Conservation (phyloP, 2,329 filamentous ascomycete genomes). For the Cladophialophora yegresii region DNA sequence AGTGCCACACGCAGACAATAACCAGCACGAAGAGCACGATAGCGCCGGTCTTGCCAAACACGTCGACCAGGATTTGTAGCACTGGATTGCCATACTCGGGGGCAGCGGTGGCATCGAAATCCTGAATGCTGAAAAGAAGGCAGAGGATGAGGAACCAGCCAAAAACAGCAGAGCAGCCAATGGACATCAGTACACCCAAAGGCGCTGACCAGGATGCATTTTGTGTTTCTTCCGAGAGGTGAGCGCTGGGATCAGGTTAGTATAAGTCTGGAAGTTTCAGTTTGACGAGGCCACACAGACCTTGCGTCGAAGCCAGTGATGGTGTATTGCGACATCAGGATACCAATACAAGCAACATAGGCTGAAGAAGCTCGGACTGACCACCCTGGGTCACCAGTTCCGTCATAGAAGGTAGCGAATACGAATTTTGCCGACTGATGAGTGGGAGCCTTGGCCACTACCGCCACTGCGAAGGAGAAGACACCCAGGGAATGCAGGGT, state of each 20-base stretch:
- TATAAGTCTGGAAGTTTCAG: background rate
- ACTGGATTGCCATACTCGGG: conserved; percentile 56
- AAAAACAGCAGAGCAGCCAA: conserved; percentile 59
- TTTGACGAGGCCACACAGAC: conserved; percentile 1
- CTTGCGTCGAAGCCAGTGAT: conserved; percentile 44
- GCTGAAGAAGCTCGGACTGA: conserved; percentile 55
- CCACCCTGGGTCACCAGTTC: conserved; percentile 58
- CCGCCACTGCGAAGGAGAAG: conserved; percentile 56
- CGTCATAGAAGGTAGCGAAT: conserved; percentile 57
- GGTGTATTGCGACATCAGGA: conserved; percentile 58
- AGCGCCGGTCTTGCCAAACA: conserved; percentile 59
- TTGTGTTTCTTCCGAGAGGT: conserved; percentile 60
- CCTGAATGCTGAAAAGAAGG: conserved; percentile 61
- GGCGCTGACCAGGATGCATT: conserved; percentile 61
- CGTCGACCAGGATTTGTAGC: conserved; percentile 60
- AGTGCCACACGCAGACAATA: conserved; percentile 64
- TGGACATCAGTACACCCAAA: conserved; percentile 59
- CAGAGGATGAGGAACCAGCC: conserved; percentile 62
- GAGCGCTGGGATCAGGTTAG: conserved; percentile 44
- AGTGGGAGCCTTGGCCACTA: conserved; percentile 60
- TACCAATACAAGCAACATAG: conserved; percentile 58
- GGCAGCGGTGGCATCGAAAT: conserved; percentile 54
- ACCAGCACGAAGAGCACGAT: conserved; percentile 58
- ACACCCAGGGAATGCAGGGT: conserved; percentile 58
- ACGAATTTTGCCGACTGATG: conserved; percentile 59